Conservation (phyloP, 176 grass and related monocot genomes). For the Cymbopogon citratus region DNA sequence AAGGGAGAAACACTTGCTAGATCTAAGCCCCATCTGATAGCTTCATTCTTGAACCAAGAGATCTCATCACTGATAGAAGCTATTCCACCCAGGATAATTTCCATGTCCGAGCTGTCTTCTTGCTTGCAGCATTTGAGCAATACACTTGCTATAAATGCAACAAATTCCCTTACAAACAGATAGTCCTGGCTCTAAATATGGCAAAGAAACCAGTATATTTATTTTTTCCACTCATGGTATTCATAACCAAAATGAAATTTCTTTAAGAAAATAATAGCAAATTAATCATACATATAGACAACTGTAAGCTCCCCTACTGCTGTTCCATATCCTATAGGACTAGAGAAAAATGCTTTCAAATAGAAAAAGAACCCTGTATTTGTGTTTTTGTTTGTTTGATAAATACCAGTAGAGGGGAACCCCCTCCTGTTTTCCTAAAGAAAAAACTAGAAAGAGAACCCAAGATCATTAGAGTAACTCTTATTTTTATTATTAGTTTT, state of each 20-base stretch:
- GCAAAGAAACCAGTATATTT: background rate
- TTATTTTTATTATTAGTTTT: background rate
- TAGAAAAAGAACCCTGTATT: background rate
- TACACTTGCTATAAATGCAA: slow-evolving; percentile 55
- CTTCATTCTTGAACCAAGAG: slow-evolving; percentile 78
- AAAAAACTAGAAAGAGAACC: background rate
- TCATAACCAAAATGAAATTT: background rate
- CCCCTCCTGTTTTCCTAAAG: no score
- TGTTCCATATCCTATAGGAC: no score
- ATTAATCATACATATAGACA: background rate
- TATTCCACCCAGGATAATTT: slow-evolving; percentile 63
- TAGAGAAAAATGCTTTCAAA: background rate
- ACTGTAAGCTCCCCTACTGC: background rate
- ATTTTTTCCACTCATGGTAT: background rate
- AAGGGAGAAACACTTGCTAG: slow-evolving; percentile 49
- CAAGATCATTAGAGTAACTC: background rate
- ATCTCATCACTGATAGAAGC: slow-evolving; percentile 67
- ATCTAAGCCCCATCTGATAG: slow-evolving; percentile 61
- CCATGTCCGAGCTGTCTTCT: slow-evolving; percentile 62
- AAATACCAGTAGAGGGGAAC: no score
- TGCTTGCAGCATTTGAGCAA: slow-evolving; percentile 69
- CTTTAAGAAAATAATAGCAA: background rate
- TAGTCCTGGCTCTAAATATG: slow-evolving; percentile 62
- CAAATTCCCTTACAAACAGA: slow-evolving; percentile 59
- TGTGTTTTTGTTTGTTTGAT: no score